Conservation (phyloP, 768 basidiomycete species). For the Chalciporus piperatus region DNA sequence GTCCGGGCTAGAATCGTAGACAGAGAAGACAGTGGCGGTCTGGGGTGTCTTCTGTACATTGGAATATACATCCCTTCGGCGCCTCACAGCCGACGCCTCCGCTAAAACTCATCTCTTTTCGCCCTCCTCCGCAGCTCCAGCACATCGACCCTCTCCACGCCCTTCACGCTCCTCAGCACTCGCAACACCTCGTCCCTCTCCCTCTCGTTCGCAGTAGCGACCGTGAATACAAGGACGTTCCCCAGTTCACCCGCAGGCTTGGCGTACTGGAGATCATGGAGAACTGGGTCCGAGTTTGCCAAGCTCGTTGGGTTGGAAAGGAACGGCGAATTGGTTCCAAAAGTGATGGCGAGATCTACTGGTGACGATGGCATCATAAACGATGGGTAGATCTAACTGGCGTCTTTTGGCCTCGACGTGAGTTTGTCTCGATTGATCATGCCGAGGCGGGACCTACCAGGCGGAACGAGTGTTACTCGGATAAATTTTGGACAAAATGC, state of each 20-base stretch:
- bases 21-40: too few relatives aligned
- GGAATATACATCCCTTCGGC: not conserved
- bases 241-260: slow-evolving; percentile 21
- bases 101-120: slow-evolving; percentile 30
- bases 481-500: too few relatives aligned
- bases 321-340: slow-evolving; percentile 22
- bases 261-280: slow-evolving; percentile 21
- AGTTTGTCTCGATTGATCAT: not conserved
- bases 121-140: slow-evolving; percentile 18
- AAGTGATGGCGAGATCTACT: slow-evolving; percentile 30
- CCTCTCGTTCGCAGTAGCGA: slow-evolving; percentile 6
- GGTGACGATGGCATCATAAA: slow-evolving; percentile 6
- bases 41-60: too few relatives aligned
- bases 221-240: slow-evolving; percentile 20
- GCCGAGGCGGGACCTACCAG: not conserved
- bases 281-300: slow-evolving; percentile 17
- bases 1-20: too few relatives aligned
- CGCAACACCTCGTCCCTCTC: slow-evolving; percentile 13
- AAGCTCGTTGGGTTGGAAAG: slow-evolving; percentile 21
- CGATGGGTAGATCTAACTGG: not conserved
- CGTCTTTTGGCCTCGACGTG: not conserved
- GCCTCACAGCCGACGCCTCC: not conserved
- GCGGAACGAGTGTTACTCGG: not conserved
- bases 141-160: slow-evolving; percentile 23
- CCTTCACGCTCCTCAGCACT: slow-evolving; percentile 13